Evolutionary conservation across 495 filamentous ascomycete species (phyloP), one percentile per base, ranked within the genome.

Genomic region (Trypethelium eluteriae): DNA sequence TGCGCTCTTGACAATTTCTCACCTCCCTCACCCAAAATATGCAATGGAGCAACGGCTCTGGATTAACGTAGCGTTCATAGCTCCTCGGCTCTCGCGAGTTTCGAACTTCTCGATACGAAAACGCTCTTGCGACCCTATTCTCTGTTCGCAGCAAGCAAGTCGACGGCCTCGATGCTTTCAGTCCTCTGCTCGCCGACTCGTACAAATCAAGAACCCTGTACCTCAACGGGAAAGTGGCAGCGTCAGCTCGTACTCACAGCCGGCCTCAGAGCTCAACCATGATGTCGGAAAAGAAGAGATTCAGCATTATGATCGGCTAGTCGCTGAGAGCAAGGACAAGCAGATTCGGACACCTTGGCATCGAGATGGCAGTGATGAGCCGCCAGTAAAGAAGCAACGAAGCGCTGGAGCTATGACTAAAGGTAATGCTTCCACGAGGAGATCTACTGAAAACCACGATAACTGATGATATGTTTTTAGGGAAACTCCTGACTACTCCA

Each of bases 401-500:
- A 77, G 70, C 66, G 76, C 81, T 62, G 79, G 83, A 18, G 81
- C 83, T 12, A 85, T 88, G 80, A 86, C 81, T 0, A 87, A 88
- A 76, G 89, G 88, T 88, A 75, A 14, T 72, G 68, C 4, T 65
- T 56, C 32, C n/a, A 49, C 50, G 41, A 64, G 25, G 38, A 65
- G 32, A 50, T 57, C 49, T 44, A 2, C 12, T 62, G 64, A 53
- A 41, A 34, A 62, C 56, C 12, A 62, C 39, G 11, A 10, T 10
- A 39, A 65, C 7, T 39, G 34, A 65, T 59, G n/a, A 16, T 59
- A 35, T 59, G 32, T 18, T 36, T 25, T 7, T 61, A 95, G 92
- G 91, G 47, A 96, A 93, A 77, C 83, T 98, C 38, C 80, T 96
- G 53, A 93, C 93, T 0, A 97, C 93, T 0, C 93, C 93, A 0